Base-by-base conservation (phyloP, 345 rosid genomes). In the Zanthoxylum bungeanum region DNA sequence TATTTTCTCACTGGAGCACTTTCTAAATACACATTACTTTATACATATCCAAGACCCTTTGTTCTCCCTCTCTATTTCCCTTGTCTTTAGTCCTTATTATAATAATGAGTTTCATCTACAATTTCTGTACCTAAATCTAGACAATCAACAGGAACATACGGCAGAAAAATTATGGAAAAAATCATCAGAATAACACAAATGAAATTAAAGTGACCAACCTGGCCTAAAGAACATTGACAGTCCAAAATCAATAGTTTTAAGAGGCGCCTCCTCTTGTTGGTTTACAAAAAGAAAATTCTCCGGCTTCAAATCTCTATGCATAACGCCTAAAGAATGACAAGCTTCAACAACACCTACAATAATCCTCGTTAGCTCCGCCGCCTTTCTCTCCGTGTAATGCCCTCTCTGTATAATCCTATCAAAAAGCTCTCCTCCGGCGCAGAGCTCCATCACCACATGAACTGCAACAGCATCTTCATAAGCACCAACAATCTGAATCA, bases 261-360 rank as follows among this genome's bases (percentile, higher is more conserved):
- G 91, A 0, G 84, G 76, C 10, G 97, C 76, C 5, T 91, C 97
- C 83, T 94, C 98, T 44, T 86, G 83, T 3, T 89, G 84, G 66
- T 30, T 76, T 0, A 87, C 77, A 75, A 94, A 94, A 46, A 94
- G 91, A 74, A 94, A 94, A 82, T 94, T 94, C 84, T 94, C 98
- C 11, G 98, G 98, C 88, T 94, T 94, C 79, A 94, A 85, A 76
- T 94, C 98, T 64, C 98, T 78, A 62, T 94, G 98, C 97, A 92
- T 94, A 22, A 94, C 98, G 36, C 98, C 98, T 2, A 92, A 81
- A 61, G 98, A 94, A 80, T 94, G 98, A 66, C 98, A 94, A 28
- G 97, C 90, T 79, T 94, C 87, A 0, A 94, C 89, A 72, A 94
- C 93, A 70, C 96, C 88, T 50, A 89, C 96, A 31, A 94, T 94